Evolutionary conservation across 1,284 basidiomycete genomes (phyloP).

Genomic region (Irpex sp.): DNA sequence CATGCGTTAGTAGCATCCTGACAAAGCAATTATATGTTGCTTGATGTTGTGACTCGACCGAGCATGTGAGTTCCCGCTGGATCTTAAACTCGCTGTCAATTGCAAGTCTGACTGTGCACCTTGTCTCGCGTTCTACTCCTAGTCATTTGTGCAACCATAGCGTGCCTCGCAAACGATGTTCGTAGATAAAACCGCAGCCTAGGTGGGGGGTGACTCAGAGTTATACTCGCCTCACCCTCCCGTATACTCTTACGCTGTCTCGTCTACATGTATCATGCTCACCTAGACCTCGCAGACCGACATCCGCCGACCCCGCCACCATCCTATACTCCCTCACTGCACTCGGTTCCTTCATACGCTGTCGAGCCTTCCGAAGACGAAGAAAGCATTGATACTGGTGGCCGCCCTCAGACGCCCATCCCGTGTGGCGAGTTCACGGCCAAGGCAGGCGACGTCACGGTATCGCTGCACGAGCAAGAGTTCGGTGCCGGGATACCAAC

Average conservation of each 20-base stretch:
- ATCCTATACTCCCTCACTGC: slow-evolving; percentile 23
- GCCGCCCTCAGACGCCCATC: slow-evolving; percentile 13
- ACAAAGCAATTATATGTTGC: too few relatives aligned
- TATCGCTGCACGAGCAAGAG: slow-evolving; percentile 23
- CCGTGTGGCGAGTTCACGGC: slow-evolving; percentile 8
- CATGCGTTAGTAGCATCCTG: too few relatives aligned
- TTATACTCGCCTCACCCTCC: background rate
- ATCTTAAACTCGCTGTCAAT: too few relatives aligned
- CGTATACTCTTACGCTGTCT: background rate
- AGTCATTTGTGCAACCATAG: too few relatives aligned
- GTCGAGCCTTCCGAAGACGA: slow-evolving; percentile 22
- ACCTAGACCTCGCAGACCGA: background rate
- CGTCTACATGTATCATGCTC: background rate
- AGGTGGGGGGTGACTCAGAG: too few relatives aligned
- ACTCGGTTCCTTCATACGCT: slow-evolving; percentile 23
- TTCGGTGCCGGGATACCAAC: slow-evolving; percentile 16
- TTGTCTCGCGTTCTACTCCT: too few relatives aligned
- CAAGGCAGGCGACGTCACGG: slow-evolving; percentile 12
- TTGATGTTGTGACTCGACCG: too few relatives aligned
- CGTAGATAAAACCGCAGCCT: too few relatives aligned
- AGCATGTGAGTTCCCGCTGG: too few relatives aligned
- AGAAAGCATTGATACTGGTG: slow-evolving; percentile 22
- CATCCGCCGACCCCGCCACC: slow-evolving; percentile 14
- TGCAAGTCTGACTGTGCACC: too few relatives aligned
- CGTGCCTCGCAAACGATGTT: too few relatives aligned